Evolutionary conservation across 2,329 filamentous ascomycete genomes (phyloP), one percentile per base, ranked within the genome.

Genomic region (Neophaeococcomyces aloes): DNA sequence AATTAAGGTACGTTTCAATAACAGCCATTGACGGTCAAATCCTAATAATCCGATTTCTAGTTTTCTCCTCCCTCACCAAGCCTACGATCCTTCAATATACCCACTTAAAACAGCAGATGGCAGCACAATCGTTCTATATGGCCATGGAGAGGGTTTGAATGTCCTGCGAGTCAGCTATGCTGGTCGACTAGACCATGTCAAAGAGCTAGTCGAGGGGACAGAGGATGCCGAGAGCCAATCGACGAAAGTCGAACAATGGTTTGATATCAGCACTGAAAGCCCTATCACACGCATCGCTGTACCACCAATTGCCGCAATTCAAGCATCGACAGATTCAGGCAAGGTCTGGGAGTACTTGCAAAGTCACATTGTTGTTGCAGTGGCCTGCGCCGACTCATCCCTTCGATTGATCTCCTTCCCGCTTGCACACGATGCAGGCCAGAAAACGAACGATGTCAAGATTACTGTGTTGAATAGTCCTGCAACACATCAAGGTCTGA

Each of bases 101-200:
- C 77, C 78, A 4, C 58, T 74, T 29, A 65, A 67, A 48, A 66
- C 75, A 15, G 70, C 75, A 17, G 79, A 80, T 59, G 75, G 75
- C 56, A 80, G 78, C 3, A 75, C 72, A 2, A 65, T 81, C 46
- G 65, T 80, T 34, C 55, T 81, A 10, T 79, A 77, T 52, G 78
- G 72, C 36, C 71, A 79, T 50, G 70, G 74, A 32, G 66, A 65
- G 32, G 78, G 78, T 4, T 53, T 82, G 17, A 69, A 70, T 45
- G 61, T 81, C 38, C 29, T 42, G 13, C 33, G 34, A 30, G 30
- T 32, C 19, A 27, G 27, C n/a, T 5, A 27, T 27, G 23, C 23
- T 10, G 23, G 23, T 6, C 5, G 23, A 27, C 23, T 10, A 27
- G 23, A 27, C 10, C 5, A 27, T 27, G 5, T 10, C 5, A 27